Base-by-base conservation (phyloP, 1,139 yeast species). In the Yarrowia galli region DNA sequence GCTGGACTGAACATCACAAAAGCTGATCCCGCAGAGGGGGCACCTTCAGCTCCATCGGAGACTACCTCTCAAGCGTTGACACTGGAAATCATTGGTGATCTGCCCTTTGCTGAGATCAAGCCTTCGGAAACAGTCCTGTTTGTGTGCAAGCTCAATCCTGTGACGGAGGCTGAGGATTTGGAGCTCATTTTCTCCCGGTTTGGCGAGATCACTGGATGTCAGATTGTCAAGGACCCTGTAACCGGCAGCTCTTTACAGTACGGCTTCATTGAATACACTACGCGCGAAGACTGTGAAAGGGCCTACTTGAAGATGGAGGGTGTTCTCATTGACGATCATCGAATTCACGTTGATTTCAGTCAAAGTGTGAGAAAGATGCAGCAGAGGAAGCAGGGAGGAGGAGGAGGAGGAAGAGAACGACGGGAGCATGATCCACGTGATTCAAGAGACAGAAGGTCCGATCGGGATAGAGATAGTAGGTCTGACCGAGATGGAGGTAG, bases 261-360 rank as follows among this genome's bases (percentile, higher is more conserved):
- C 71, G 92, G 88, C 1, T 88, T 88, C 70, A 84, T 88, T 32
- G 90, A 88, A 72, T 87, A 78, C 73, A 82, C 79, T 32, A 74
- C 77, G 1, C 79, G 79, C 69, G 77, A 77, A 45, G 81, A 82
- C 51, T 88, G 90, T 65, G 92, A 88, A 71, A 71, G 75, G 32
- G 92, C 92, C 0, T 88, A 86, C 73, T 77, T 79, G 67, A 85
- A 84, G 72, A 85, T 88, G 84, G 85, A 85, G 54, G 84, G 83
- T 15, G 89, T 85, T 10, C 73, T 88, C 60, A 86, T 88, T 49
- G 92, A 88, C 73, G 92, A 89, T 67, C 77, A 84, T 40, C 80
- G 89, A 66, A 83, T 88, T 35, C 86, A 86, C 70, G 89, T 88
- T 64, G 92, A 88, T 74, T 88, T 88, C 78, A 84, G 89, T 65